Conservation (phyloP, 1,284 basidiomycete genomes). For the Sanguinoderma infundibulare region DNA sequence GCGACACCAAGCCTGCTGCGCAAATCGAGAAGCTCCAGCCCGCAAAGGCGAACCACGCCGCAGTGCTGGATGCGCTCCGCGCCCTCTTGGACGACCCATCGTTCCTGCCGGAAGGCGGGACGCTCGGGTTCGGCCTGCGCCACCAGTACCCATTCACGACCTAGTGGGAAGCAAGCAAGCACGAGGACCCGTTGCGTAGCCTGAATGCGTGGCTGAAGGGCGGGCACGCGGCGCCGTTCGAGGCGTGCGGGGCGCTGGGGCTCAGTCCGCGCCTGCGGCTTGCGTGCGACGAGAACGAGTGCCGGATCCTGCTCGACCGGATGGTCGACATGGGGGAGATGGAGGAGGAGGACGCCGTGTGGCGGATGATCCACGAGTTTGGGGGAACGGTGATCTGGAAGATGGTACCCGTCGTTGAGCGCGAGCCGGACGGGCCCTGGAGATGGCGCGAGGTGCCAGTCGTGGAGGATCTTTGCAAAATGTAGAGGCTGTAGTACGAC, state of each 20-base stretch:
- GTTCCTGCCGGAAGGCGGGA: slow-evolving; percentile 33
- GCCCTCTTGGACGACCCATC: slow-evolving; percentile 4
- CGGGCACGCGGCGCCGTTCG: background rate
- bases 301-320: background rate
- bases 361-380: no score
- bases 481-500: no score
- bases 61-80: background rate
- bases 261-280: background rate
- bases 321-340: background rate
- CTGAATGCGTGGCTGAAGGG: background rate
- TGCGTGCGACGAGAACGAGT: background rate
- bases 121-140: slow-evolving; percentile 42
- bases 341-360: no score
- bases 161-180: no score
- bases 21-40: background rate
- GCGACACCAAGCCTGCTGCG: background rate
- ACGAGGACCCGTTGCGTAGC: no score
- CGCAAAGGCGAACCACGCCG: no score
- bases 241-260: background rate
- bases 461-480: no score
- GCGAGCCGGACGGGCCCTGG: no score
- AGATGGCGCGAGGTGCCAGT: no score
- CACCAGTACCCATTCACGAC: slow-evolving; percentile 34
- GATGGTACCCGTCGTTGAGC: no score
- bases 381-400: no score